These are phyloP conservation scores for Ogataea saltuana DNA, from an alignment of 805 yeast species.

Conservation along the genomic window DNA sequence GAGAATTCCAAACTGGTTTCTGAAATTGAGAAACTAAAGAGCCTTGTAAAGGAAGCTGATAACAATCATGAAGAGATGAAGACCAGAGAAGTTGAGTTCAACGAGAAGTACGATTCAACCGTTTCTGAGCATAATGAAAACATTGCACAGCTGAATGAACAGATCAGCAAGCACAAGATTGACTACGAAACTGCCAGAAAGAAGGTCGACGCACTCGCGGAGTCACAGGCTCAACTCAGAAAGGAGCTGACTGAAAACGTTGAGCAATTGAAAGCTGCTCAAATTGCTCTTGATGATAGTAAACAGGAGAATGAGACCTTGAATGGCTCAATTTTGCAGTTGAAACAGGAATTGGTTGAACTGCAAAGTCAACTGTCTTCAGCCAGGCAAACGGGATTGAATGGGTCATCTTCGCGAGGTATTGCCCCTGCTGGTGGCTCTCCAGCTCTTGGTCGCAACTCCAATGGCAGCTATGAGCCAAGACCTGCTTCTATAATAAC, in stretches of 20 bases:
- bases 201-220: conserved; percentile 59
- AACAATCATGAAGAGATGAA: conserved; percentile 54
- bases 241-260: conserved; percentile 62
- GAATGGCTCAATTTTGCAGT: conserved; percentile 58
- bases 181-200: conserved; percentile 59
- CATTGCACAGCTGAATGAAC: conserved; percentile 52
- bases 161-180: conserved; percentile 52
- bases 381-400: conserved; percentile 21
- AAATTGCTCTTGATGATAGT: conserved; percentile 55
- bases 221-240: conserved; percentile 61
- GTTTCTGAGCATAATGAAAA: conserved; percentile 50
- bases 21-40: conserved; percentile 57
- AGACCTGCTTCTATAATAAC: conserved; percentile 67
- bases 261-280: conserved; percentile 61
- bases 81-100: conserved; percentile 54
- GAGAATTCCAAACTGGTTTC: conserved; percentile 74
- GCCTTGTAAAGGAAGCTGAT: conserved; percentile 53
- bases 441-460: conserved; percentile 19
- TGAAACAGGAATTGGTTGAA: conserved; percentile 43
- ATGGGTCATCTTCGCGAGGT: conserved; percentile 26
- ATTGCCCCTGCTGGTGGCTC: conserved; percentile 30
- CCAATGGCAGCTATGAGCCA: conserved; percentile 42
- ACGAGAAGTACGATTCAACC: conserved; percentile 45
- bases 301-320: conserved; percentile 67
- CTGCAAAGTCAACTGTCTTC: conserved; percentile 33